Conservation (phyloP, 768 basidiomycete genomes). For the Rhodocollybia butyracea region DNA sequence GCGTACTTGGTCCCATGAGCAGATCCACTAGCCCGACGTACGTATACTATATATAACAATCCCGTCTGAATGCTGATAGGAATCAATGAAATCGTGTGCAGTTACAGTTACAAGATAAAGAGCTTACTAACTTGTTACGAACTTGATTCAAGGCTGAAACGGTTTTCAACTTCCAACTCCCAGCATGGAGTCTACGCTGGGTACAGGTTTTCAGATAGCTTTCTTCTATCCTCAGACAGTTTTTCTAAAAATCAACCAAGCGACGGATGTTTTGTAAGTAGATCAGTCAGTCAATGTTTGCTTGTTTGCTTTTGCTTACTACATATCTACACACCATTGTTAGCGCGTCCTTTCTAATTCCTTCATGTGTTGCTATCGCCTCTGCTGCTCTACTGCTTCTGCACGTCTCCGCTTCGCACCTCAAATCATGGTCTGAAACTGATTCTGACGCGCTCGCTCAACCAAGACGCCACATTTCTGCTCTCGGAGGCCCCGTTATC, state of each 20-base stretch:
- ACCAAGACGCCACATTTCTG: background rate
- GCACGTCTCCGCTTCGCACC: background rate
- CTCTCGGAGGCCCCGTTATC: conserved; percentile 1
- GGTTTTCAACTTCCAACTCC: no score
- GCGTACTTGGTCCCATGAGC: no score
- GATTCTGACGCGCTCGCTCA: background rate
- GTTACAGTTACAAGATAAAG: no score
- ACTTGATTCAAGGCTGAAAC: no score
- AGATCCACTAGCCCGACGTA: no score
- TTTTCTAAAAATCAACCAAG: background rate
- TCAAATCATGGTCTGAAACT: no score
- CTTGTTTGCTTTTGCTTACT: background rate
- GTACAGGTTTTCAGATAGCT: background rate
- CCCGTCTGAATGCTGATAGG: no score
- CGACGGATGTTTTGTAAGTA: background rate
- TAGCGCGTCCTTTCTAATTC: background rate
- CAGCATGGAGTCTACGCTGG: no score
- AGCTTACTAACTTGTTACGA: no score
- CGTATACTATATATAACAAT: no score
- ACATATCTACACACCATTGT: background rate
- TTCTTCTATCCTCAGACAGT: background rate
- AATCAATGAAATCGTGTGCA: no score
- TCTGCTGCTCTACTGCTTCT: conserved; percentile 3
- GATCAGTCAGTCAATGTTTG: background rate
- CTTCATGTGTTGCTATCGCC: background rate